These are phyloP conservation scores for Suhomyces bribrorum DNA, from an alignment of 1,139 yeast species.

Conservation along the genomic window DNA sequence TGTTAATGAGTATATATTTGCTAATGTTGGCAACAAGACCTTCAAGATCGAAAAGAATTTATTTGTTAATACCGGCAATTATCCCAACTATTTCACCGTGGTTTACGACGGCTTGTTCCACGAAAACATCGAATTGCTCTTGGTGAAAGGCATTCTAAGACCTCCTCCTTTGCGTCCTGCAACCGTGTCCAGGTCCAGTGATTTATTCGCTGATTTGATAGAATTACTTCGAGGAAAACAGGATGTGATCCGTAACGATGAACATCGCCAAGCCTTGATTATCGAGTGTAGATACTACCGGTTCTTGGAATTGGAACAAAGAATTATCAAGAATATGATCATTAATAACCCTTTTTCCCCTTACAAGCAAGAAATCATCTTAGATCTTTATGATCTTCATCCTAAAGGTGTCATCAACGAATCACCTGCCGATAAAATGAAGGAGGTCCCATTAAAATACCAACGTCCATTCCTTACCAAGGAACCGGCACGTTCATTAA, in stretches of 20 bases:
- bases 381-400: constrained; percentile 51
- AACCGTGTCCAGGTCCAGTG: constrained; percentile 54
- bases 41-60: constrained; percentile 62
- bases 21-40: constrained; percentile 59
- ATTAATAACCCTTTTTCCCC: constrained; percentile 51
- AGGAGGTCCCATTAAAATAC: constrained; percentile 39
- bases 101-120: constrained; percentile 50
- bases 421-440: constrained; percentile 19
- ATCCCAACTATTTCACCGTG: constrained; percentile 74
- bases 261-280: constrained; percentile 57
- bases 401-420: constrained; percentile 40
- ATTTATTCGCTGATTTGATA: constrained; percentile 61
- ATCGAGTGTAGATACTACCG: constrained; percentile 78
- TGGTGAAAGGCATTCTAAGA: constrained; percentile 49
- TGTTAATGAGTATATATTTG: constrained; percentile 56
- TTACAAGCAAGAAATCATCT: constrained; percentile 52
- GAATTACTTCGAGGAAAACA: constrained; percentile 57
- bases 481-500: constrained; percentile 46
- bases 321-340: constrained; percentile 55
- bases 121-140: constrained; percentile 45
- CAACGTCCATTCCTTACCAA: constrained; percentile 55
- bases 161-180: constrained; percentile 78
- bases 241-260: constrained; percentile 47
- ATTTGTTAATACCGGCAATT: constrained; percentile 60
- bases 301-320: constrained; percentile 73